Evolutionary conservation across 495 filamentous ascomycete genomes (phyloP), one percentile per base, ranked within the genome.

Genomic region (Pyrenula aspistea): DNA sequence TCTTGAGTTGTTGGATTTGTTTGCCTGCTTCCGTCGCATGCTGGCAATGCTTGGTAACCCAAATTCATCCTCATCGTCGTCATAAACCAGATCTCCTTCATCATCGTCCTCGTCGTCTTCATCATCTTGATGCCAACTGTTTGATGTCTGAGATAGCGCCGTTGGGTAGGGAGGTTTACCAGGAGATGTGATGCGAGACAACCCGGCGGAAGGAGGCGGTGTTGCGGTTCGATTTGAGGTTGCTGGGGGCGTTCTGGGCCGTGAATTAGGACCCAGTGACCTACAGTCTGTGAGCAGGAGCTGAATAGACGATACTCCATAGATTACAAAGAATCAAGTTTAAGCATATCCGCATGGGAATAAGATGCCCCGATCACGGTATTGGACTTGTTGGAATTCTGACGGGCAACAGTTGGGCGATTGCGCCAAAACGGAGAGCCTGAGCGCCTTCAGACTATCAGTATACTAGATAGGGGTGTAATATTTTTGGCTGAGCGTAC

Each of bases 281-380:
- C 50, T 52, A 20, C n/a, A 8, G 10, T 25, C 49, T 22, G 54
- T 31, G 24, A 54, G 55, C 56, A 58, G 15, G 31, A 1, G 21
- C 50, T 4, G 22, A 62, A 71, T 25, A 19, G 51, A 24, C 48
- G 52, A 50, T 4, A 15, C 31, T 4, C 8, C 22, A 24, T 19
- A 56, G 24, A 70, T 59, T 74, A 89, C 85, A 89, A 59, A 22
- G 80, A 79, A 67, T 91, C 91, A 59, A 87, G 86, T 70, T 92
- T 93, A 57, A 95, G 75, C 62, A 95, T 89, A 71, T 95, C 91
- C 25, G 91, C 87, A 71, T 98, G 94, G 42, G 93, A 97, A 68
- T 98, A 98, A 51, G 91, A 85, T 55, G 93, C 93, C 55, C 93
- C 93, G 49, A 96, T 84, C n/a, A 98, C 88, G 36, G 89, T 81